Conservation (phyloP, 345 rosid species). For the Cardamine resedifolia region DNA sequence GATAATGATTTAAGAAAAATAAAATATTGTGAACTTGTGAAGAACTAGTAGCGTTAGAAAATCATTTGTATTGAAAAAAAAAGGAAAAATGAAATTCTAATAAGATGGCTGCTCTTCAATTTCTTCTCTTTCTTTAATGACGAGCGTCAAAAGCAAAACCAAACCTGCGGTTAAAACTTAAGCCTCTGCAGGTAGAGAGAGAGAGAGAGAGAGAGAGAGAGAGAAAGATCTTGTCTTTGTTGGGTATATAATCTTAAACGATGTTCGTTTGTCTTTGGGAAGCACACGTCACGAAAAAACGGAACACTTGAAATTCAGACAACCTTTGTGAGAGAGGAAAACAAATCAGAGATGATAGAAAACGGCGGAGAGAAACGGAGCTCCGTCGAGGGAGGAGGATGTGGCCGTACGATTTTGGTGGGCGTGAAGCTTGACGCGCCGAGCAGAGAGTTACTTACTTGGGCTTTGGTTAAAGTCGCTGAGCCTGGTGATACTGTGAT, state of each 20-base stretch:
- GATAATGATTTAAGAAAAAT: background rate
- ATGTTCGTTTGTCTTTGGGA: conserved; percentile 36
- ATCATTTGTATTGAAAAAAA: background rate
- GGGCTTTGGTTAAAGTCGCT: conserved; percentile 86
- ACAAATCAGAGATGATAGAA: conserved; percentile 40
- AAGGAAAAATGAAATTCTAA: conserved; percentile 9
- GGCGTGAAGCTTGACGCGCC: conserved; percentile 74
- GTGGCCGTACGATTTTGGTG: conserved; percentile 66
- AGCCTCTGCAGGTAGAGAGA: conserved; percentile 23
- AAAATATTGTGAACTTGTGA: conserved; percentile 7
- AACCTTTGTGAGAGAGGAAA: background rate
- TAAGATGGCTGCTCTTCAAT: conserved; percentile 24
- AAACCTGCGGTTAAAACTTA: conserved; percentile 57
- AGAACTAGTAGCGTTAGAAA: background rate
- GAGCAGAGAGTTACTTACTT: conserved; percentile 82
- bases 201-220: conserved; percentile 11
- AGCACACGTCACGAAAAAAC: conserved; percentile 23
- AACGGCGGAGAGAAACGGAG: conserved; percentile 26
- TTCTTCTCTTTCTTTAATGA: conserved; percentile 43
- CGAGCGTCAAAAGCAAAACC: conserved; percentile 59
- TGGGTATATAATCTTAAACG: conserved; percentile 36
- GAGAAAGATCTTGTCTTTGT: conserved; percentile 20
- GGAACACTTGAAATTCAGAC: conserved; percentile 18
- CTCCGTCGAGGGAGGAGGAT: conserved; percentile 32
- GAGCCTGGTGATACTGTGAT: conserved; percentile 82